These are phyloP conservation scores for Claviceps quebecensis DNA, from an alignment of 2,329 filamentous ascomycete species.

Conservation along the genomic window DNA sequence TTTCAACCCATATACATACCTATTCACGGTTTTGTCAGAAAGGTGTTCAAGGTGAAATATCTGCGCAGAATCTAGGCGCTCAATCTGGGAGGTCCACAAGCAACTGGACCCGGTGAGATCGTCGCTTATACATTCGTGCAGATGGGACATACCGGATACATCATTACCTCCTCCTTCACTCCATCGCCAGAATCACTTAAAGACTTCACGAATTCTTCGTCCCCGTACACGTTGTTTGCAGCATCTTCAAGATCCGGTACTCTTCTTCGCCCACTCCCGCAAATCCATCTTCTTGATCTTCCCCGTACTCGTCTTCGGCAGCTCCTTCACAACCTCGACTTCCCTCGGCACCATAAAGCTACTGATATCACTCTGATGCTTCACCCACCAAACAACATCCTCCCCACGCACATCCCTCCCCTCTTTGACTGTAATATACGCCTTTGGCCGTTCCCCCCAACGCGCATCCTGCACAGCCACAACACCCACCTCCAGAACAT, in stretches of 20 bases:
- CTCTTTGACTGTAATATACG: conserved; percentile 69
- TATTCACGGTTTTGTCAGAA: no score
- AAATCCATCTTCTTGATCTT: conserved; percentile 94
- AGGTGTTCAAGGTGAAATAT: no score
- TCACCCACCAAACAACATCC: conserved; percentile 77
- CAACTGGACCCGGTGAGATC: no score
- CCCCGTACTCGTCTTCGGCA: conserved; percentile 94
- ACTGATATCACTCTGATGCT: conserved; percentile 64
- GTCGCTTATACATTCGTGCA: no score
- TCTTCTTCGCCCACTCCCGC: conserved; percentile 57
- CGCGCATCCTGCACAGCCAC: conserved; percentile 76
- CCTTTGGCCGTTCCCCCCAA: conserved; percentile 95
- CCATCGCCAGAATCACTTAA: no score
- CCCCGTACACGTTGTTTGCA: conserved; percentile 51
- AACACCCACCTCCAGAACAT: conserved; percentile 82
- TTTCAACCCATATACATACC: no score
- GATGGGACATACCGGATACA: no score
- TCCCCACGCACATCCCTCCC: conserved; percentile 35
- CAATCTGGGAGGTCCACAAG: no score
- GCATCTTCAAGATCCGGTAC: conserved; percentile 7
- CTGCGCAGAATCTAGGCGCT: no score
- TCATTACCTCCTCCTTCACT: no score
- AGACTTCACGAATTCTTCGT: no score
- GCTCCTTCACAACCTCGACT: conserved; percentile 65
- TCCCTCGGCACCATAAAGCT: conserved; percentile 74